Evolutionary conservation across 768 basidiomycete species (phyloP).

Genomic region (Galerina marginata): DNA sequence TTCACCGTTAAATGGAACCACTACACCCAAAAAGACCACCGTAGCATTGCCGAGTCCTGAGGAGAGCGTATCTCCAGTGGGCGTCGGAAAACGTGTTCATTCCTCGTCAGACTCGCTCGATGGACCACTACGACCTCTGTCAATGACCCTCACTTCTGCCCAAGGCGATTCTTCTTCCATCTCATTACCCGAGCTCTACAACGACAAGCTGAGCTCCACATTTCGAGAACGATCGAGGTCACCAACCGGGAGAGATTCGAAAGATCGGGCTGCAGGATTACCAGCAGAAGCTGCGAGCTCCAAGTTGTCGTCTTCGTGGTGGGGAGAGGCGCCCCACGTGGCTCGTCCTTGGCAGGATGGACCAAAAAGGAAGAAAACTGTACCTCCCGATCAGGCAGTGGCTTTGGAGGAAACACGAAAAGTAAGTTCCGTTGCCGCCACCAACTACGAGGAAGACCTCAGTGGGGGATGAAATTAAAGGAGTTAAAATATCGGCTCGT

Average conservation of each 20-base stretch:
- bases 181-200: constrained; percentile 14
- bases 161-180: constrained; percentile 18
- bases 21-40: constrained; percentile 15
- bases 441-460: no score
- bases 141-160: constrained; percentile 10
- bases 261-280: constrained; percentile 10
- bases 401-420: constrained; percentile 42
- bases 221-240: constrained; percentile 30
- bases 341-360: constrained; percentile 34
- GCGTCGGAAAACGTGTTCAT: background rate
- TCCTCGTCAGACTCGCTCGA: constrained; percentile 6
- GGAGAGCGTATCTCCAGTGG: background rate
- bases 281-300: constrained; percentile 15
- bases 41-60: constrained; percentile 6
- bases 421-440: constrained; percentile 22
- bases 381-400: constrained; percentile 45
- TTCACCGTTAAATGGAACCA: constrained; percentile 20
- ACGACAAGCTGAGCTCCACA: constrained; percentile 20
- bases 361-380: constrained; percentile 36
- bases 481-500: background rate
- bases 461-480: background rate
- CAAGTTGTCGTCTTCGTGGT: constrained; percentile 28
- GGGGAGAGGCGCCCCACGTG: constrained; percentile 29
- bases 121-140: constrained; percentile 11
- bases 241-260: constrained; percentile 11